These are phyloP conservation scores for Luffa aegyptiaca DNA, from an alignment of 306 rosid genomes.

Conservation along the genomic window DNA sequence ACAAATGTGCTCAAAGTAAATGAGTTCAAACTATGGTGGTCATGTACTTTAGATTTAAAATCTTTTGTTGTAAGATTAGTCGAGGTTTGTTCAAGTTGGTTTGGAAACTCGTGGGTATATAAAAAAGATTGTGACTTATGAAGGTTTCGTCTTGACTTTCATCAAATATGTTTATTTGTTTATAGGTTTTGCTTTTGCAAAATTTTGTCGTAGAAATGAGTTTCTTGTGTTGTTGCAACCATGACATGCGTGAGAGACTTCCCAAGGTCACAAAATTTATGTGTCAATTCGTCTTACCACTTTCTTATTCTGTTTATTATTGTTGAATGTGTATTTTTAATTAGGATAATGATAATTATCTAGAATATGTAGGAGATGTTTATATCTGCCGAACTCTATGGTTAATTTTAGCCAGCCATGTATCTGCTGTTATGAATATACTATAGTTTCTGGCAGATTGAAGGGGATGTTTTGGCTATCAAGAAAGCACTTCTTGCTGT, in stretches of 20 bases:
- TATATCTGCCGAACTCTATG: not conserved
- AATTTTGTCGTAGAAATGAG: not conserved
- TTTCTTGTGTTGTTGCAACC: not conserved
- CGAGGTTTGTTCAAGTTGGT: not conserved
- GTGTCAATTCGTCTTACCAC: not conserved
- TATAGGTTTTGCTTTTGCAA: not conserved
- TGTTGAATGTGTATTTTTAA: not conserved
- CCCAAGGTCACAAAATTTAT: not conserved
- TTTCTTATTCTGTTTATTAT: not conserved
- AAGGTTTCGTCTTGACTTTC: not conserved
- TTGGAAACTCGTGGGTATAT: not conserved
- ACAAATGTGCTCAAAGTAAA: not conserved
- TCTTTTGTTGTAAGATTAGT: not conserved
- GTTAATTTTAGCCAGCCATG: not conserved
- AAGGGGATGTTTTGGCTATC: conserved; percentile 69
- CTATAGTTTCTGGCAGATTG: conserved; percentile 52
- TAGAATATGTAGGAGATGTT: not conserved
- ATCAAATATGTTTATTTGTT: not conserved
- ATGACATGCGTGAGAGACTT: not conserved
- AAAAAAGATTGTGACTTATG: not conserved
- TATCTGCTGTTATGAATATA: not conserved
- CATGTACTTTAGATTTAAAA: not conserved
- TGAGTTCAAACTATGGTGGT: not conserved
- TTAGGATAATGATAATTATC: too few relatives aligned
- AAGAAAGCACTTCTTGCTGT: conserved; percentile 86